Evolutionary conservation across 2,329 filamentous ascomycete genomes (phyloP).

Genomic region (Pseudovirgaria hyperparasitica): DNA sequence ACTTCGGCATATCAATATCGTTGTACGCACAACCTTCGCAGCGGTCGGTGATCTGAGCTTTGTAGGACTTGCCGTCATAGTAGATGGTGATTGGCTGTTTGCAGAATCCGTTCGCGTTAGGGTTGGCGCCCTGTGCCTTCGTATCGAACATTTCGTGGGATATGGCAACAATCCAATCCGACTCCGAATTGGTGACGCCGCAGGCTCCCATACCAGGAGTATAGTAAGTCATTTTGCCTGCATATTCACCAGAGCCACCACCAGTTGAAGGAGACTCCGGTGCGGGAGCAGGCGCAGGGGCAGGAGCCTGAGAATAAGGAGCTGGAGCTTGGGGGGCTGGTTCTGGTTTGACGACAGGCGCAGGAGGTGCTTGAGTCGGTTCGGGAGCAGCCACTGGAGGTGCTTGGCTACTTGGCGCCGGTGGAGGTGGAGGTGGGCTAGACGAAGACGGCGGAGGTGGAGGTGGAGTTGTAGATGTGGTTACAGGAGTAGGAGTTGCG

Average conservation of each 20-base stretch:
- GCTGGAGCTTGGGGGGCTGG: not conserved
- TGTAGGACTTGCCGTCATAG: constrained; percentile 1
- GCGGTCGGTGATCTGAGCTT: constrained; percentile 3
- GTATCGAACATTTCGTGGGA: constrained; percentile 2
- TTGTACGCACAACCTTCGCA: constrained; percentile 7
- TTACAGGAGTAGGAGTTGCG: no score
- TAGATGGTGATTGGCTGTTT: constrained; percentile 4
- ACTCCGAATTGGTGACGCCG: constrained; percentile 1
- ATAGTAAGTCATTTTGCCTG: constrained; percentile 4
- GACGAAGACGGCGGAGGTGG: no score
- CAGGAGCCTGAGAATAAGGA: constrained; percentile 1
- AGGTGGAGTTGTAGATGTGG: no score
- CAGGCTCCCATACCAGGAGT: constrained; percentile 3
- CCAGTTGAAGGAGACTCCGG: constrained; percentile 1
- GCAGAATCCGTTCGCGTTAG: constrained; percentile 1
- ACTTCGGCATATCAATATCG: no score
- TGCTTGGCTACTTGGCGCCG: no score
- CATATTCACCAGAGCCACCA: no score
- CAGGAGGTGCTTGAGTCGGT: no score
- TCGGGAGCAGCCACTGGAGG: no score
- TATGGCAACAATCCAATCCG: constrained; percentile 4
- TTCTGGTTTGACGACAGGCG: not conserved
- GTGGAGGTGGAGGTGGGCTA: no score
- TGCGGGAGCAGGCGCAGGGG: not conserved
- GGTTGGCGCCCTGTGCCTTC: no score